Evolutionary conservation across 2,329 filamentous ascomycete species (phyloP), one percentile per base, ranked within the genome.

Genomic region (Pseudophaeomoniella oleicola): DNA sequence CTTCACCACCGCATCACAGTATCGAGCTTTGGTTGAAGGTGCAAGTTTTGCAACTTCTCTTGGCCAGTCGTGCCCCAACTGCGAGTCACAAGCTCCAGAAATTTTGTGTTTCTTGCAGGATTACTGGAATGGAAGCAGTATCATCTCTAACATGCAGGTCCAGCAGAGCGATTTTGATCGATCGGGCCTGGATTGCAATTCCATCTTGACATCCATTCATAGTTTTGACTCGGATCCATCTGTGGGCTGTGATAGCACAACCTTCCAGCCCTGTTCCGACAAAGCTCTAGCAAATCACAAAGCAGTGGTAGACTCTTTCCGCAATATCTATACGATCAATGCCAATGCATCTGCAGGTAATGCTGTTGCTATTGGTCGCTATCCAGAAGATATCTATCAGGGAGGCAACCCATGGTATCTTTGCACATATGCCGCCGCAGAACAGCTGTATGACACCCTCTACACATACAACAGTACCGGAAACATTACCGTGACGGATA

Each of bases 401-500:
- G 73, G 74, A 41, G 82, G 81, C 1, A 86, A 90, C 54, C 83
- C 83, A 2, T 90, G 83, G 83, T 69, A 85, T 48, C 67, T 88
- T 10, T 71, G 71, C 47, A 88, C 80, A 1, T 66, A 85, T 18
- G 81, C 81, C 2, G 81, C 81, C 0, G 84, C 82, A 3, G 83
- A 90, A 56, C 78, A 82, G 51, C 69, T 92, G 2, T 88, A 86
- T 53, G 76, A 81, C 46, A 78, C 83, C 1, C 50, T 86, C 2
- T 77, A 78, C 44, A 74, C 79, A 35, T 88, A 80, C 79, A 66
- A 78, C 42, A 57, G 63, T 22, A 55, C 66, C 16, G 75, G 74
- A 1, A 75, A 66, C 4, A 67, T 92, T 48, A 69, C 67, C 1
- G 69, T 88, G 33, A 78, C 73, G 4, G 58, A 64, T 0, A 67